Evolutionary conservation across 1,284 basidiomycete species (phyloP), one percentile per base, ranked within the genome.

Genomic region (Ganoderma lingzhi): DNA sequence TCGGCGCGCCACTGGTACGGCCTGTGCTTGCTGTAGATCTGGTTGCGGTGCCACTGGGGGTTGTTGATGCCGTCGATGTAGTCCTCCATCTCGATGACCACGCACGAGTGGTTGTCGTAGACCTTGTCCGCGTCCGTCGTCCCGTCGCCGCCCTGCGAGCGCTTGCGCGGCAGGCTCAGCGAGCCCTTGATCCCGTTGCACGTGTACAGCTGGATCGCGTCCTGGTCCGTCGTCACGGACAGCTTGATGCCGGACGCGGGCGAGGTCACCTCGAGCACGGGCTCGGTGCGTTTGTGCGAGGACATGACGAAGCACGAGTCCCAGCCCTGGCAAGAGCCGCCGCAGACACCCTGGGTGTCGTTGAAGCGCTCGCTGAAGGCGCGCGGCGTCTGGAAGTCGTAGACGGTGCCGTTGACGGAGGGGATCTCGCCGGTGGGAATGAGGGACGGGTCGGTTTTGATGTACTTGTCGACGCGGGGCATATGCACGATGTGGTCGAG

Each of bases 351-450:
- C 5, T 79, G 63, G 1, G 85, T 83, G n/a, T 82, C 78, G 51
- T 84, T 80, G 82, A 81, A 87, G 35, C 78, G 77, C 42, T 73
- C 80, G 8, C 84, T 84, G 65, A 88, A 82, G 56, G 76, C 71
- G 55, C 77, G 75, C 53, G 81, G 80, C 63, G 78, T 77, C 44
- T 82, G 80, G 74, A 88, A 89, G 73, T 89, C 85, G 70, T 84
- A 83, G 0, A 83, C 77, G 0, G 83, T 85, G 9, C 76, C 79
- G 14, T 70, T 73, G 4, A 86, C 84, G 45, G 82, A 70, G n/a
- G 80, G 79, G 66, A 88, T 82, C 6, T 80, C 72, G 5, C 88
- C 87, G 0, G 85, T 88, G 0, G 87, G 88, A 59, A 88, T 82
- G 30, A 82, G 79, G 69, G 84, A 81, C 15, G 80, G 77, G 71